Percentiles rank a stretch among this genome's conserved stretches.
These are phyloP conservation scores for Coemansia linderi DNA, from an alignment of 371 early-diverging fungal genomes.

Conservation along the genomic window DNA sequence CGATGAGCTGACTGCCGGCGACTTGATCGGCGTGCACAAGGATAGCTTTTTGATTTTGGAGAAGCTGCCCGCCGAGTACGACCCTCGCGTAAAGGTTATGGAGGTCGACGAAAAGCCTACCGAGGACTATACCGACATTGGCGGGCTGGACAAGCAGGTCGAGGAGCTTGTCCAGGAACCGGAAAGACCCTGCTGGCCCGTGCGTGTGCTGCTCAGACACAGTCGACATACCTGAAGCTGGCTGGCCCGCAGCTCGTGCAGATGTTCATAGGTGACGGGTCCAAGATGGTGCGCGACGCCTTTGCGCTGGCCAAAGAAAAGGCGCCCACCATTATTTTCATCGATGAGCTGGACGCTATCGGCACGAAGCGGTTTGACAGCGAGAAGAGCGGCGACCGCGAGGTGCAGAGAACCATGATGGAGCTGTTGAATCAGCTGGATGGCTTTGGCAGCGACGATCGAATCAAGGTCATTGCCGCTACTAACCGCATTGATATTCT, in stretches of 20 bases:
- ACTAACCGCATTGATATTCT: conserved; percentile 99
- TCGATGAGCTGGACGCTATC: conserved; percentile 99
- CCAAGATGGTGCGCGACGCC: conserved; percentile 98
- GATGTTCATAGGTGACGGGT: conserved; percentile 99
- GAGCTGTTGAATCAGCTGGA: conserved; percentile 99
- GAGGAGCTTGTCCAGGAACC: conserved; percentile 98
- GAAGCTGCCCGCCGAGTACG: conserved; percentile 98
- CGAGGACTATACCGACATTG: conserved; percentile 99
- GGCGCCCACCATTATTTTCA: conserved; percentile 99
- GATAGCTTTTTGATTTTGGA: conserved; percentile 99
- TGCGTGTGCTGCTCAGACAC: conserved; percentile 98
- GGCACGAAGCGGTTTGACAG: conserved; percentile 99
- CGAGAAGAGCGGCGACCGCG: conserved; percentile 99
- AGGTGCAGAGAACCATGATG: conserved; percentile 99
- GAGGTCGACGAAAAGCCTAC: conserved; percentile 99
- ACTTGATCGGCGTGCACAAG: conserved; percentile 99
- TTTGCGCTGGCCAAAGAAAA: conserved; percentile 99
- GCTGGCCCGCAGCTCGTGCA: conserved; percentile 99
- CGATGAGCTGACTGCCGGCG: conserved; percentile 93
- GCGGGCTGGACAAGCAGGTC: conserved; percentile 99
- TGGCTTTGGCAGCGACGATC: conserved; percentile 95
- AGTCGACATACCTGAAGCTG: conserved; percentile 94
- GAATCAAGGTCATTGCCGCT: conserved; percentile 99
- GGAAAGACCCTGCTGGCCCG: conserved; percentile 97
- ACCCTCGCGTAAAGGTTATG: conserved; percentile 99